Evolutionary conservation across 2,329 filamentous ascomycete genomes (phyloP).

Genomic region (Coniochaeta sp.): DNA sequence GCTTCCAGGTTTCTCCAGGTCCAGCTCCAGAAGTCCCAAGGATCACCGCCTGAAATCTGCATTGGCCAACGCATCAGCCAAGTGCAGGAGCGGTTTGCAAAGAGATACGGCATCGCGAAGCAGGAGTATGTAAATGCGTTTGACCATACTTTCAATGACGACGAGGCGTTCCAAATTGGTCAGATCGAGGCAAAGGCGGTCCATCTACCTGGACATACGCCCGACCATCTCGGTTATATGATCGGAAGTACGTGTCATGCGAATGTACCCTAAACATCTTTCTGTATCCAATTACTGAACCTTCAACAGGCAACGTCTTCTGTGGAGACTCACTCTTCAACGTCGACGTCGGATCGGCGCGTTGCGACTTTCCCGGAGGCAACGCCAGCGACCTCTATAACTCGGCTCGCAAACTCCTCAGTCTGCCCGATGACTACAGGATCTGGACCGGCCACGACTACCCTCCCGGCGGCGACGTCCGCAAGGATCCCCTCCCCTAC

Average conservation of each 20-base stretch:
- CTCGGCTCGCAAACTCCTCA: constrained; percentile 34
- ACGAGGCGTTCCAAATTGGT: constrained; percentile 45
- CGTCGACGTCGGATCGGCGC: constrained; percentile 41
- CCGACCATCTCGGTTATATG: constrained; percentile 52
- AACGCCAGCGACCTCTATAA: constrained; percentile 32
- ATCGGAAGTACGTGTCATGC: constrained; percentile 32
- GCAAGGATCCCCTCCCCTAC: constrained; percentile 24
- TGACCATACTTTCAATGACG: constrained; percentile 44
- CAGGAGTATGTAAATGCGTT: constrained; percentile 40
- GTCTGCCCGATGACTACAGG: constrained; percentile 31
- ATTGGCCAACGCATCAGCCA: constrained; percentile 45
- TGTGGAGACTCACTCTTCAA: constrained; percentile 47
- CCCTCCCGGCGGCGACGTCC: constrained; percentile 26
- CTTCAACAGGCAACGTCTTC: constrained; percentile 33
- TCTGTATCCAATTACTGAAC: too few species aligned
- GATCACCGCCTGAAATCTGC: constrained; percentile 31
- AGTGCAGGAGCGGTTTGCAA: constrained; percentile 42
- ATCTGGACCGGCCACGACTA: constrained; percentile 52
- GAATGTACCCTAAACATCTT: too few species aligned
- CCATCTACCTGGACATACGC: constrained; percentile 53
- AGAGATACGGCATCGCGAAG: constrained; percentile 35
- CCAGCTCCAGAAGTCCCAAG: constrained; percentile 19
- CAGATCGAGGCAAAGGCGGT: constrained; percentile 34
- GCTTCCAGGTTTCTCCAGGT: constrained; percentile 50
- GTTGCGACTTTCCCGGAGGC: constrained; percentile 49